Evolutionary conservation across 306 rosid genomes (phyloP), one percentile per base, ranked within the genome.

Genomic region (Carpinus viminea): DNA sequence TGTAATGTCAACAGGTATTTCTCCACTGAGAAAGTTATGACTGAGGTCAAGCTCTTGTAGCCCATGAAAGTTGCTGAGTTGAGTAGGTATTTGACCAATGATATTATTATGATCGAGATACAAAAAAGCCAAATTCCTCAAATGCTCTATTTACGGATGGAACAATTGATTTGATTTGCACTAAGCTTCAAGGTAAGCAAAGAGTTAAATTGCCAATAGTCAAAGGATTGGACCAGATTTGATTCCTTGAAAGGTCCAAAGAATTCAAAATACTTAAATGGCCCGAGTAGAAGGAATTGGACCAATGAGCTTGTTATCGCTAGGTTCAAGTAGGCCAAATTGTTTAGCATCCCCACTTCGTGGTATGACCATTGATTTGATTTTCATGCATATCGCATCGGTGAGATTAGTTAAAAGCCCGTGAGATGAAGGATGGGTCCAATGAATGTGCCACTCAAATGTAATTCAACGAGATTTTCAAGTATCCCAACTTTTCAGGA

Each of bases 121-220:
- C 43, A 38, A 0, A 36, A 0, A 5, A 0, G 0, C 0, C 43
- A 38, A 4, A 38, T 5, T 38, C 43, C 6, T 7, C 45, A 57
- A 57, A 3, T 0, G 8, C 34, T 2, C 34, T 0, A 31, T 31
- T 31, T 31, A 55, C 20, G 60, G 26, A 61, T 61, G 9, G 18
- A 26, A 61, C 68, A 8, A 4, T 31, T 12, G 2, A 61, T 24
- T 61, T 61, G 41, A 61, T 61, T 61, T 52, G 1, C 5, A 26
- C 8, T 13, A 24, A 60, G 36, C 18, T 0, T 8, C 68, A 66
- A 15, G 1, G 0, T 0, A 0, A 0, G 0, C 11, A 66, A 36
- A 3, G 0, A 15, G 12, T 34, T 12, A 17, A 66, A 38, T 3
- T 0, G 6, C 48, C 15, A 10, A 66, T 28, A 5, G 20, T 21